These are phyloP conservation scores for Colletotrichum limetticola DNA, from an alignment of 2,329 filamentous ascomycete genomes.

Conservation along the genomic window DNA sequence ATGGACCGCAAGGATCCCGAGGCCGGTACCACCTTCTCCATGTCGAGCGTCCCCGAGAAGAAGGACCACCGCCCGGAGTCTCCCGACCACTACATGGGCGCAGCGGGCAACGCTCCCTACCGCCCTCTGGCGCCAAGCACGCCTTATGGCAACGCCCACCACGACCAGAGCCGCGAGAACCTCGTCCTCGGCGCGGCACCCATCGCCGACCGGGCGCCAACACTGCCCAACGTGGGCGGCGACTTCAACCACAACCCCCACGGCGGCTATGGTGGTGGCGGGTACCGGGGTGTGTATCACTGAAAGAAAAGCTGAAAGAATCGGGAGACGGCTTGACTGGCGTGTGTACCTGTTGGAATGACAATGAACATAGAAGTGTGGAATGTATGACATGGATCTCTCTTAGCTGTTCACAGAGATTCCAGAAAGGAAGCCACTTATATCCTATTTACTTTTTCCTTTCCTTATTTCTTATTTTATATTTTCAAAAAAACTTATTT, in stretches of 20 bases:
- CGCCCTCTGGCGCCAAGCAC: conserved; percentile 51
- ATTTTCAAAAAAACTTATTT: conserved; percentile 7
- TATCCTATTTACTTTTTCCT: conserved; percentile 28
- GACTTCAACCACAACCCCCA: conserved; percentile 1
- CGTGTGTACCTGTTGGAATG: not conserved
- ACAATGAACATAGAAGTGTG: conserved; percentile 32
- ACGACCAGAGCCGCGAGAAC: conserved; percentile 48
- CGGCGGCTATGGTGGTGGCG: conserved; percentile 29
- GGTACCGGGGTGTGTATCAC: conserved; percentile 34
- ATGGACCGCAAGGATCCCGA: conserved; percentile 62
- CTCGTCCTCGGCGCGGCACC: conserved; percentile 54
- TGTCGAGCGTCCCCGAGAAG: conserved; percentile 47
- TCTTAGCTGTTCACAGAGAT: conserved; percentile 11
- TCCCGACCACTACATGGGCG: conserved; percentile 46
- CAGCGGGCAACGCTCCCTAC: conserved; percentile 38
- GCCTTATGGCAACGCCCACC: conserved; percentile 34
- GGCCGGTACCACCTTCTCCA: conserved; percentile 53
- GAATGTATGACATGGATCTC: conserved; percentile 30
- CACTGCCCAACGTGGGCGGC: conserved; percentile 41
- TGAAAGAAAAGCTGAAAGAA: conserved; percentile 5
- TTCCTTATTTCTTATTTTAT: conserved; percentile 34
- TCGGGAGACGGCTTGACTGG: not conserved
- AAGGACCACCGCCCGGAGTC: conserved; percentile 42
- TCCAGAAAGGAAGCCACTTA: conserved; percentile 29
- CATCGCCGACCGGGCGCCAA: conserved; percentile 46